These are phyloP conservation scores for Euphorbia peplus DNA, from an alignment of 345 rosid genomes.

Conservation along the genomic window DNA sequence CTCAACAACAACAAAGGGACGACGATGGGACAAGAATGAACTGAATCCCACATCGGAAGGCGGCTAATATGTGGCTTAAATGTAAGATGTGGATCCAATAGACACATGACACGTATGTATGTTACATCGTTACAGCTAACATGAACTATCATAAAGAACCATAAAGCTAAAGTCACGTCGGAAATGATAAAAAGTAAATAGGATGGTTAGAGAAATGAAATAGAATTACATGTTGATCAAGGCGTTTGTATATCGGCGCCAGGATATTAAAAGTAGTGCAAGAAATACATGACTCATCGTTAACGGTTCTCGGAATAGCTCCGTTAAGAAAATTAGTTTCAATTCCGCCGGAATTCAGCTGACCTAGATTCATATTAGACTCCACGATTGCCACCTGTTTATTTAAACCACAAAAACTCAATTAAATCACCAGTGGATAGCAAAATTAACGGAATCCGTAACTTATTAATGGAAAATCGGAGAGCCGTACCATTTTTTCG, in stretches of 20 bases:
- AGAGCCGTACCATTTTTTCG: neutral
- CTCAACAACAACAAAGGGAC: too few species aligned
- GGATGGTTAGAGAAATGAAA: too few species aligned
- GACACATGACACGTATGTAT: too few species aligned
- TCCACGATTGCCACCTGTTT: constrained; percentile 34
- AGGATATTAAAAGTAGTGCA: constrained; percentile 81
- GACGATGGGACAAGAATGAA: too few species aligned
- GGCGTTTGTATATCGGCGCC: constrained; percentile 77
- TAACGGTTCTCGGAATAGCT: constrained; percentile 15
- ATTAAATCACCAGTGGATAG: neutral
- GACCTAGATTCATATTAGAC: constrained; percentile 24
- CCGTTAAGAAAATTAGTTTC: constrained; percentile 18
- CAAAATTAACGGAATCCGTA: neutral
- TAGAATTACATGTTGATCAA: constrained; percentile 51
- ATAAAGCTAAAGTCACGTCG: too few species aligned
- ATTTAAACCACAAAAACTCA: neutral
- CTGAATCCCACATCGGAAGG: too few species aligned
- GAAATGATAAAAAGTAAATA: too few species aligned
- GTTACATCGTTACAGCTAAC: too few species aligned
- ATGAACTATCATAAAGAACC: too few species aligned
- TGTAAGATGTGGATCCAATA: too few species aligned
- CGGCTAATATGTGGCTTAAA: too few species aligned
- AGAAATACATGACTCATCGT: constrained; percentile 41
- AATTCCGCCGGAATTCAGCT: constrained; percentile 33
- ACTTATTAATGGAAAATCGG: neutral